These are phyloP conservation scores for Fusarium proliferatum DNA, from an alignment of 2,329 filamentous ascomycete species.

Conservation along the genomic window DNA sequence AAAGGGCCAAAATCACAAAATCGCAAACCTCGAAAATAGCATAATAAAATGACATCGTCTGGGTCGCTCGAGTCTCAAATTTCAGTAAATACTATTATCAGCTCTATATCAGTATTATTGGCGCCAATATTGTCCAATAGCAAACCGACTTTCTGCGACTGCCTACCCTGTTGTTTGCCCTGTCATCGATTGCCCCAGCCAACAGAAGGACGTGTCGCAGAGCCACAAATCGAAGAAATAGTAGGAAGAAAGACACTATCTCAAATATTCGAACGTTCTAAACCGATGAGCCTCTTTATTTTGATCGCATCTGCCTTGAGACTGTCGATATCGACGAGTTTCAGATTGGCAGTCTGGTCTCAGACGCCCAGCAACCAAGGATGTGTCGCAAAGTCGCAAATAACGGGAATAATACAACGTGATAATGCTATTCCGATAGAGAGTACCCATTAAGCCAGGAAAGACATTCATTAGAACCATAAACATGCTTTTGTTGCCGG, in stretches of 20 bases:
- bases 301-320: no score
- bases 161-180: not conserved
- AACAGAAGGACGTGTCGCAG: not conserved
- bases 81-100: fast-evolving
- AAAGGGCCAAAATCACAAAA: not conserved
- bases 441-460: no score
- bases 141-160: not conserved
- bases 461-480: no score
- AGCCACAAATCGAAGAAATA: not conserved
- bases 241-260: not conserved
- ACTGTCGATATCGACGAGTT: no score
- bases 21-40: not conserved
- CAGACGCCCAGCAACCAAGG: no score
- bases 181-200: not conserved
- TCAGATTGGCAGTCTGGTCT: no score
- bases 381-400: no score
- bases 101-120: not conserved
- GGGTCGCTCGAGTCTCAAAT: fast-evolving
- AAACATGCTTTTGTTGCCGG: no score
- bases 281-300: no score
- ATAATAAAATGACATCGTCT: fast-evolving
- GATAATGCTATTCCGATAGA: no score
- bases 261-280: no score
- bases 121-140: not conserved
- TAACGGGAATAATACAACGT: no score